Base-by-base conservation (phyloP, 2,329 filamentous ascomycete genomes). In the Hortaea werneckii region DNA sequence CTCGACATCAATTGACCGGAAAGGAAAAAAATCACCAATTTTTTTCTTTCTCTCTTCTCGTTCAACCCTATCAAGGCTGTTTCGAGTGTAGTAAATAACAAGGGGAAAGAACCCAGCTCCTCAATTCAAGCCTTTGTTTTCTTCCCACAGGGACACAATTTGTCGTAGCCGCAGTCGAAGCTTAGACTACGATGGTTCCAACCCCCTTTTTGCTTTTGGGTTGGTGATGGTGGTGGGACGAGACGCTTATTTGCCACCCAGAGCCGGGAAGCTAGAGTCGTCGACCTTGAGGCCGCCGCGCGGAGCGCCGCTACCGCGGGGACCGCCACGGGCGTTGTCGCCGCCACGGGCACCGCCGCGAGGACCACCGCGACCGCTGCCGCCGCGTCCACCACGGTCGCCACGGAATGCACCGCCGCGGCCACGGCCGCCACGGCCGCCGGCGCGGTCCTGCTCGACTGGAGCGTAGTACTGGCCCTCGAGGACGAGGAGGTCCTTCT, bases 401-500 rank as follows among this genome's bases (percentile, higher is more conserved):
- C 65, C 64, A 41, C 64, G 61, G 47, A 61, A 58, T 49, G 71
- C 65, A 51, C 66, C 59, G 54, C 74, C 71, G 54, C 72, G 67
- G 55, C 72, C 71, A 30, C 39, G 20, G 54, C 72, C 69, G 55
- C 71, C 67, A 55, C 67, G 69, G 54, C 71, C 70, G 53, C 76
- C 72, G 55, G 73, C 72, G 50, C 74, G 72, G 8, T 61, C 75
- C 73, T 74, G 68, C 12, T 50, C 53, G 42, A 52, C 48, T 53
- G 80, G 78, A 58, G 81, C 76, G 49, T 62, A 62, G 53, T 65
- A 85, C 79, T 73, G 65, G 51, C 88, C 80, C 69, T 95, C 89
- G 56, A 95, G 86, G 64, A 94, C 87, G 61, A 96, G 67, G 65
- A 85, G 70, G 69, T 87, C 80, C 83, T 95, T 95, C 73, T 84